Base-by-base conservation (phyloP, 2,329 filamentous ascomycete genomes). In the Diaporthe sp. region DNA sequence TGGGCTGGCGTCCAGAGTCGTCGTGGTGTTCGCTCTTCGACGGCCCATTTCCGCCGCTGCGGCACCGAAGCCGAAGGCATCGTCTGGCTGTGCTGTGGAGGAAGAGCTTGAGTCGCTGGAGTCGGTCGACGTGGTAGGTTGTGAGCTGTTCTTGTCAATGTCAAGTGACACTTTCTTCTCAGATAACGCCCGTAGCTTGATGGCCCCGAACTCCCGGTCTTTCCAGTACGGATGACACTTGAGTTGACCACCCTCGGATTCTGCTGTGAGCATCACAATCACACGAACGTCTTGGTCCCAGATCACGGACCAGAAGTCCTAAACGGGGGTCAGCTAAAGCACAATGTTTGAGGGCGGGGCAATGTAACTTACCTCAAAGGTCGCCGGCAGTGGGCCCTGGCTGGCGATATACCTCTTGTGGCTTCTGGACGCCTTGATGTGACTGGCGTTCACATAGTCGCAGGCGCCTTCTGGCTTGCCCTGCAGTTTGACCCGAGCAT, bases 231-330 rank as follows among this genome's bases (percentile, higher is more conserved):
- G 92, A 83, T 99, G 96, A 77, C 96, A 98, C 83, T 98, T 99
- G 59, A 98, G 88, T 82, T 98, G 96, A 0, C 96, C 96, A 34
- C 95, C 95, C 85, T 99, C 97, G 37, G 94, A 91, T 83, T 98
- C 96, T 2, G 97, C 96, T 8, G 97, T 99, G 78, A 99, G 89
- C 93, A 98, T 98, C 78, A 98, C 96, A 77, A 99, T 93, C 37
- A 98, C 94, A 70, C 96, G 93, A 4, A 98, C 93, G 81, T 98
- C 96, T 83, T 98, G 94, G 82, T 98, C 96, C 97, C 97, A 99
- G 42, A 98, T 89, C 15, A 98, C 94, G 76, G 95, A 96, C 97
- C 97, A 99, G 82, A 99, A 99, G 83, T 99, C 97, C 94, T 97
- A 15, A 6, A n/a, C 79, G 4, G 69, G 44, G 10, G 61, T 68